These are phyloP conservation scores for Trametes maxima DNA, from an alignment of 768 basidiomycete genomes.

Conservation along the genomic window DNA sequence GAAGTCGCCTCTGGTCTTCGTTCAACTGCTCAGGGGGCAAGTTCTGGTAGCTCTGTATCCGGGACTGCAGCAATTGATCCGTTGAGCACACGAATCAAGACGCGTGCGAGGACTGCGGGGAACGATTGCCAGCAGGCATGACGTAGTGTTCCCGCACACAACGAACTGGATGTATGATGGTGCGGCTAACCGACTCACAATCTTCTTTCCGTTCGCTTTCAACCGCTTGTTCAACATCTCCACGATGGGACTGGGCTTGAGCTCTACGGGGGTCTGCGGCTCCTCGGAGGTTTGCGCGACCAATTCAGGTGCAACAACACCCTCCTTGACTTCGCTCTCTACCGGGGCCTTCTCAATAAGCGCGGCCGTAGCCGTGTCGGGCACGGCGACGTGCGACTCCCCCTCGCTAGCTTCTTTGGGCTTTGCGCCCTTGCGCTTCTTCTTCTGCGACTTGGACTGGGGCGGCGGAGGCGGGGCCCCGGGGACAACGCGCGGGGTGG, in stretches of 20 bases:
- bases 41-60: slow-evolving; percentile 71
- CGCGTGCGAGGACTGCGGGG: not conserved
- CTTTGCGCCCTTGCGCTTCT: slow-evolving; percentile 62
- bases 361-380: slow-evolving; percentile 49
- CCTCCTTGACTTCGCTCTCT: slow-evolving; percentile 48
- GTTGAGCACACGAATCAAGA: not conserved
- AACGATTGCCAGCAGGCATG: slow-evolving; percentile 11
- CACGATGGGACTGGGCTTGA: slow-evolving; percentile 67
- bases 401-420: slow-evolving; percentile 46
- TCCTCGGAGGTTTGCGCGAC: slow-evolving; percentile 38
- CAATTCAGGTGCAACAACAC: slow-evolving; percentile 48
- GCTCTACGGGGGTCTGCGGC: slow-evolving; percentile 24
- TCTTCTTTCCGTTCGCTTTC: slow-evolving; percentile 80
- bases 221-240: slow-evolving; percentile 81
- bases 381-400: slow-evolving; percentile 50
- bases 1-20: slow-evolving; percentile 79
- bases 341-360: slow-evolving; percentile 55
- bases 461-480: slow-evolving; percentile 72
- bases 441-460: slow-evolving; percentile 57
- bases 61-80: slow-evolving; percentile 49
- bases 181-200: slow-evolving; percentile 50
- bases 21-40: slow-evolving; percentile 75
- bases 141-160: slow-evolving; percentile 16
- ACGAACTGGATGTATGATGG: slow-evolving; percentile 12
- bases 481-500: slow-evolving; percentile 61